Conservation (phyloP, 169 alveolate genomes). For the Pseudocohnilembus persalinus region DNA sequence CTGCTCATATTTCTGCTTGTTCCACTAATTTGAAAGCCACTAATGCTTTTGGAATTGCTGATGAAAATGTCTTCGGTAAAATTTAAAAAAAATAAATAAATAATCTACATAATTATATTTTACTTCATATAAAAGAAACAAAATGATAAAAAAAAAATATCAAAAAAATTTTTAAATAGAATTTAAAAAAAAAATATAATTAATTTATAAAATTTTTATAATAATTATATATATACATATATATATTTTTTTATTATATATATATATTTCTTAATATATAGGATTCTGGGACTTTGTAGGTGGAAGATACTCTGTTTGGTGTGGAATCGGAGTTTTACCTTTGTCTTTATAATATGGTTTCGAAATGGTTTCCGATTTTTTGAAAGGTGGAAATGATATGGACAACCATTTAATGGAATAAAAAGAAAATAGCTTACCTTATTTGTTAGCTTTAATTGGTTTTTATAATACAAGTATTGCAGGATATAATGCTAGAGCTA, state of each 20-base stretch:
- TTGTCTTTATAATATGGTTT: slow-evolving; percentile 92
- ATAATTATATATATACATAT: too few relatives aligned
- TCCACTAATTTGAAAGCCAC: slow-evolving; percentile 93
- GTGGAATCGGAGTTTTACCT: slow-evolving; percentile 99
- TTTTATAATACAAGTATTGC: slow-evolving; percentile 92
- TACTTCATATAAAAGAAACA: too few relatives aligned
- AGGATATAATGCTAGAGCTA: slow-evolving; percentile 92
- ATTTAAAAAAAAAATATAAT: too few relatives aligned
- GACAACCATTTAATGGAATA: slow-evolving; percentile 29
- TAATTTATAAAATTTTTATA: too few relatives aligned
- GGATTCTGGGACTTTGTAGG: slow-evolving; percentile 99
- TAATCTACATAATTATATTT: too few relatives aligned
- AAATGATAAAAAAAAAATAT: too few relatives aligned
- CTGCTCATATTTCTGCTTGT: slow-evolving; percentile 83
- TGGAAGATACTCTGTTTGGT: slow-evolving; percentile 97
- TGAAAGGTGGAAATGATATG: slow-evolving; percentile 57
- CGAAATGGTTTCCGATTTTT: slow-evolving; percentile 83
- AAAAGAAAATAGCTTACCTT: slow-evolving; percentile 76
- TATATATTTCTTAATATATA: too few relatives aligned
- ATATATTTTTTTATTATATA: too few relatives aligned
- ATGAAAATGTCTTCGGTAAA: slow-evolving; percentile 95
- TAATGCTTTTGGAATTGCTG: slow-evolving; percentile 92
- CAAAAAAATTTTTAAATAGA: too few relatives aligned
- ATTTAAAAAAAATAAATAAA: too few relatives aligned
- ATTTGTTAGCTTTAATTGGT: slow-evolving; percentile 94